These are phyloP conservation scores for Pachysandra terminalis DNA, from an alignment of 164 flowering plant genomes.

Conservation along the genomic window DNA sequence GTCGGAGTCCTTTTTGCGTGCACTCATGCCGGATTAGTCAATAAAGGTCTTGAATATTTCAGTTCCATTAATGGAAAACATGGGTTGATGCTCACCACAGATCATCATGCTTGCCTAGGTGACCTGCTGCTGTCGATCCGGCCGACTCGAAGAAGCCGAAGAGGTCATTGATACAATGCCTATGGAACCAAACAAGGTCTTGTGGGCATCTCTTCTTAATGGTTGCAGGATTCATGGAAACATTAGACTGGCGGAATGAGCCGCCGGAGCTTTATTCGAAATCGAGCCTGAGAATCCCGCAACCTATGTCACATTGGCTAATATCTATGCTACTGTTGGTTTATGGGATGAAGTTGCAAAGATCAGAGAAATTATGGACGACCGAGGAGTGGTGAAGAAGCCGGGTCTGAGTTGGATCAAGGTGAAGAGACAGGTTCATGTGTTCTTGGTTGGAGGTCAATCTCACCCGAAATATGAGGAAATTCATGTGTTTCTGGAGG, in stretches of 20 bases:
- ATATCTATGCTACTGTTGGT: conserved; percentile 32
- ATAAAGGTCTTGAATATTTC: conserved; percentile 31
- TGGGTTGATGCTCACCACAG: conserved; percentile 23
- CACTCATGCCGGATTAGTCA: conserved; percentile 31
- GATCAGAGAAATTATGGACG: conserved; percentile 27
- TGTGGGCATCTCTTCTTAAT: conserved; percentile 38
- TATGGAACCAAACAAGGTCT: conserved; percentile 26
- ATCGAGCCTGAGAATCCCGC: conserved; percentile 36
- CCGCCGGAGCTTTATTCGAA: conserved; percentile 29
- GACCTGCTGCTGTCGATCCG: conserved; percentile 29
- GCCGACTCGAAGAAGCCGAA: conserved; percentile 29
- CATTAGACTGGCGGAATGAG: conserved; percentile 25
- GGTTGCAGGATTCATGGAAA: conserved; percentile 31
- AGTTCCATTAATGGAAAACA: conserved; percentile 24
- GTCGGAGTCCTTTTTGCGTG: conserved; percentile 35
- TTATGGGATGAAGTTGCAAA: conserved; percentile 31
- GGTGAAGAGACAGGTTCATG: conserved; percentile 21
- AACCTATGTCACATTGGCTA: conserved; percentile 33
- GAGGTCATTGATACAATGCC: conserved; percentile 30
- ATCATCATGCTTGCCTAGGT: conserved; percentile 33
- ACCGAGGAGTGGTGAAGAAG: conserved; percentile 26
- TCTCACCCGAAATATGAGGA: conserved; percentile 25
- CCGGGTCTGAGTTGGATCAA: conserved; percentile 33
- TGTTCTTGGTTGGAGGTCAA: conserved; percentile 29
- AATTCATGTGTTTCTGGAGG: conserved; percentile 23